A percentile compares a stretch with the other conserved stretches of the same genome.
These are phyloP conservation scores for Trichothecium sympodiale DNA, from an alignment of 2,329 filamentous ascomycete genomes.

Conservation along the genomic window DNA sequence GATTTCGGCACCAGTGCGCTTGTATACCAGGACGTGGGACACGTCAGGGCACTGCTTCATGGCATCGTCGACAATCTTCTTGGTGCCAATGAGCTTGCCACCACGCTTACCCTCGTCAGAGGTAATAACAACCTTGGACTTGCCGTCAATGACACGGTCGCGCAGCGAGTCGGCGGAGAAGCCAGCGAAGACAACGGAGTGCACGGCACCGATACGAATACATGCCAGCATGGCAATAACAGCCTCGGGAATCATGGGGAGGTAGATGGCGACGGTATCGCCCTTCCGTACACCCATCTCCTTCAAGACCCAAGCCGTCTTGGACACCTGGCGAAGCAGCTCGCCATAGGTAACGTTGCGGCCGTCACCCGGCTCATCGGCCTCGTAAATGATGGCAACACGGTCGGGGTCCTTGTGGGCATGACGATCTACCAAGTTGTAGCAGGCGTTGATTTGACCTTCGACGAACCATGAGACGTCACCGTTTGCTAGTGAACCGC, in stretches of 20 bases:
- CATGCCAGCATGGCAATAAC: constrained; percentile 85
- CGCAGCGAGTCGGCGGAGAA: constrained; percentile 95
- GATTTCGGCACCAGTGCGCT: constrained; percentile 87
- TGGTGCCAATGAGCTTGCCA: constrained; percentile 93
- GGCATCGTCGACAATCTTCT: constrained; percentile 98
- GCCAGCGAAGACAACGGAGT: constrained; percentile 95
- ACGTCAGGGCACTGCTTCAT: constrained; percentile 92
- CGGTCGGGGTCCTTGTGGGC: constrained; percentile 90
- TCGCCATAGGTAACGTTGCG: constrained; percentile 88
- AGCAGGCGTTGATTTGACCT: constrained; percentile 87
- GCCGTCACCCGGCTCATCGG: constrained; percentile 79
- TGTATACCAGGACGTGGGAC: constrained; percentile 77
- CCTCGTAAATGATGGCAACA: constrained; percentile 97
- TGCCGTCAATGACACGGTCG: constrained; percentile 84
- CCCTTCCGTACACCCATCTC: constrained; percentile 95
- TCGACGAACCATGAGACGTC: constrained; percentile 93
- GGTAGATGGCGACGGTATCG: constrained; percentile 91
- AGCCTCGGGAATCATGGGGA: constrained; percentile 98
- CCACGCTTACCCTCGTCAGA: constrained; percentile 96
- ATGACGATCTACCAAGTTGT: constrained; percentile 95
- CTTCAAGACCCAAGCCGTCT: constrained; percentile 77
- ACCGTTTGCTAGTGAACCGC: constrained; percentile 64
- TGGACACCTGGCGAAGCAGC: constrained; percentile 84
- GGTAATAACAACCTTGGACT: constrained; percentile 90
- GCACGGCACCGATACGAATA: constrained; percentile 82